Evolutionary conservation across 768 basidiomycete species (phyloP).

Genomic region (Lactarius pseudohatsudake): DNA sequence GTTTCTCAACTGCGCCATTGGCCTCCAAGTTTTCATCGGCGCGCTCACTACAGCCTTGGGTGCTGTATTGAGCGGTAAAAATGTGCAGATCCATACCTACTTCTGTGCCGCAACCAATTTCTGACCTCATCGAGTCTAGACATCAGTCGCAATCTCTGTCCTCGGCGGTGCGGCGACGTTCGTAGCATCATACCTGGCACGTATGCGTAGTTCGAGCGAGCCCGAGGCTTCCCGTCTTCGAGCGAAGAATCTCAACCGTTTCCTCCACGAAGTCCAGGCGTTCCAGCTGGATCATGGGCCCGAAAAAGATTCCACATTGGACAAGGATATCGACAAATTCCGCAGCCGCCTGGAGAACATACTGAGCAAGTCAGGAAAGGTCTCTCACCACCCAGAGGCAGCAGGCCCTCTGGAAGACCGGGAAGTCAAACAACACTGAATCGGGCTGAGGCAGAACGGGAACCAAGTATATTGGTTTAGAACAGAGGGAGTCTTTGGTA

Average conservation of each 20-base stretch:
- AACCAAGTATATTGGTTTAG: too few relatives aligned
- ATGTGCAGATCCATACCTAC: conserved; percentile 1
- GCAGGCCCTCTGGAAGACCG: neutral
- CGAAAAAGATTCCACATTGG: too few relatives aligned
- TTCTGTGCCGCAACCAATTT: neutral
- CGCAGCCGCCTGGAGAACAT: conserved; percentile 49
- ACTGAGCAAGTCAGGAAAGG: conserved; percentile 40
- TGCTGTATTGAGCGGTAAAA: conserved; percentile 31
- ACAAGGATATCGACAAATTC: conserved; percentile 36
- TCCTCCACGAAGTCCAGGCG: conserved; percentile 58
- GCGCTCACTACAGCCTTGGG: conserved; percentile 35
- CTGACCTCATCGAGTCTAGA: conserved; percentile 29
- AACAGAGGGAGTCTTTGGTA: too few relatives aligned
- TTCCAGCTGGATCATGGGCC: conserved; percentile 45
- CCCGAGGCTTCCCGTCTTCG: conserved; percentile 60
- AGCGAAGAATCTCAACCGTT: conserved; percentile 62
- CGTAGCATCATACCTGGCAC: conserved; percentile 72
- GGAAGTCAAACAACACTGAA: too few relatives aligned
- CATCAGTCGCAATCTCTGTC: conserved; percentile 41
- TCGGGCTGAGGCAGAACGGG: too few relatives aligned
- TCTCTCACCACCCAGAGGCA: conserved; percentile 1
- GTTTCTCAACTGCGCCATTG: conserved; percentile 32
- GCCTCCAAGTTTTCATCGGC: conserved; percentile 34
- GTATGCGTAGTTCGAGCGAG: conserved; percentile 65
- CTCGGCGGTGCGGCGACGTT: conserved; percentile 64